phyloP scores from a whole-genome alignment of 208 protist genomes.

The Trypanosoma lewisi region DNA sequence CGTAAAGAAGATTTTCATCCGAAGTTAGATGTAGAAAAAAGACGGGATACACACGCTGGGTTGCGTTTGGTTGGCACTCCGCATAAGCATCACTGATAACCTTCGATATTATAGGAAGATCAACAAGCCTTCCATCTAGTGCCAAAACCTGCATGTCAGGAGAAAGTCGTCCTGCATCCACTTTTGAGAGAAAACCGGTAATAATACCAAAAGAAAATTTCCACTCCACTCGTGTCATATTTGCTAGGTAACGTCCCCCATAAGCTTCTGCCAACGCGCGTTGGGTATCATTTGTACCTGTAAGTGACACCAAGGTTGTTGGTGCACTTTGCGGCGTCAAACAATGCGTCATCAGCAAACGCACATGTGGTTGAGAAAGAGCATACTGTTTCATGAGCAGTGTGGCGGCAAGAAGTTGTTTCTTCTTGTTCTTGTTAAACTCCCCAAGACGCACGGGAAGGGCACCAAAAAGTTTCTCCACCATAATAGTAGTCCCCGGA shows the following conservation, averaged over 20 bases:
- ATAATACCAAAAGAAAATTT: constrained; percentile 48
- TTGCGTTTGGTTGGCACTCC: constrained; percentile 70
- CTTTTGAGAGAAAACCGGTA: constrained; percentile 63
- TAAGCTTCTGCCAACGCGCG: constrained; percentile 77
- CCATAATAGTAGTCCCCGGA: constrained; percentile 80
- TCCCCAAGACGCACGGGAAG: constrained; percentile 91
- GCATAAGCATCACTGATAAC: constrained; percentile 71
- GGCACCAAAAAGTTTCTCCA: constrained; percentile 71
- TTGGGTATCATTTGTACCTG: constrained; percentile 57
- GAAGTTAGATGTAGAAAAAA: constrained; percentile 67
- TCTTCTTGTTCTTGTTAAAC: constrained; percentile 72
- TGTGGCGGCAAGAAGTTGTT: constrained; percentile 56
- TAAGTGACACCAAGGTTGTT: constrained; percentile 65
- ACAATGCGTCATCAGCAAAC: constrained; percentile 64
- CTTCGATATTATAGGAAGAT: constrained; percentile 68
- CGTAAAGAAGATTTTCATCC: constrained; percentile 40
- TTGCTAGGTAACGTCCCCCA: constrained; percentile 59
- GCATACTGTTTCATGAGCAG: constrained; percentile 82
- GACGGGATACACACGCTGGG: constrained; percentile 56
- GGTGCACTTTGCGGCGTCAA: constrained; percentile 37
- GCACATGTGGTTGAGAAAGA: constrained; percentile 75
- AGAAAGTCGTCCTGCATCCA: constrained; percentile 48
- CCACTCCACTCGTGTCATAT: constrained; percentile 66
- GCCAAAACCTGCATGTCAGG: constrained; percentile 73
- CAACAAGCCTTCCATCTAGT: constrained; percentile 78